Evolutionary conservation across 768 basidiomycete genomes (phyloP), one percentile per base, ranked within the genome.

Genomic region (Mrakia blollopis): DNA sequence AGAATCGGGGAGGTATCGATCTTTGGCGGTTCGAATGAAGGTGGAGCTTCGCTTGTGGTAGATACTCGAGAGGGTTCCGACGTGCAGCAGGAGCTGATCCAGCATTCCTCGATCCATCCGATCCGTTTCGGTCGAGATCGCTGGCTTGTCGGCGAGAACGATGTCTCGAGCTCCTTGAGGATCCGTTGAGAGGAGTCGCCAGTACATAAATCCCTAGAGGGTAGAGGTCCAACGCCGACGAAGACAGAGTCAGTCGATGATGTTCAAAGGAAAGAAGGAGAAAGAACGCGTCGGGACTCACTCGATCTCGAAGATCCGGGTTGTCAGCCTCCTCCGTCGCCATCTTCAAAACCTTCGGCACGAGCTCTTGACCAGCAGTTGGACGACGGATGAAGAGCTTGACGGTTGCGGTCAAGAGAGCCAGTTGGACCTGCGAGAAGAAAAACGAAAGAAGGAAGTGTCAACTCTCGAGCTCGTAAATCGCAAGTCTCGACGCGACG

Each of bases 301-400:
- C 83, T 78, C 97, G 87, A 84, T 99, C 97, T 47, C 97, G 88
- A 30, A 99, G 86, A 86, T 99, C 97, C 11, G 97, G 97, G 82
- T 99, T 99, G 83, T 99, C 97, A 74, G 97, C 90, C 80, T 97
- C 92, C 83, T 99, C 96, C 10, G 97, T 99, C 18, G 94, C 91
- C 91, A 93, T 93, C 82, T 98, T 98, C 62, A 99, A 86, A 9
- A 98, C 92, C 82, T 94, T 97, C 82, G 94, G 93, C 13, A 98
- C 92, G 10, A 98, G 87, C 73, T 91, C 89, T 82, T 97, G 95
- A 9, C 91, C 89, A 14, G 89, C 90, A 35, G 94, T 92, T 0
- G 92, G 91, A 79, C 96, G 92, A 85, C 92, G 91, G 79, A 98
- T 89, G 85, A 99, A 99, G 50, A 98, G 87, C 83, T 99, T 99